A percentile compares a stretch with the other conserved stretches of the same genome.
Evolutionary conservation across 1,284 basidiomycete species (phyloP).

Genomic region (Vanrija sp.): DNA sequence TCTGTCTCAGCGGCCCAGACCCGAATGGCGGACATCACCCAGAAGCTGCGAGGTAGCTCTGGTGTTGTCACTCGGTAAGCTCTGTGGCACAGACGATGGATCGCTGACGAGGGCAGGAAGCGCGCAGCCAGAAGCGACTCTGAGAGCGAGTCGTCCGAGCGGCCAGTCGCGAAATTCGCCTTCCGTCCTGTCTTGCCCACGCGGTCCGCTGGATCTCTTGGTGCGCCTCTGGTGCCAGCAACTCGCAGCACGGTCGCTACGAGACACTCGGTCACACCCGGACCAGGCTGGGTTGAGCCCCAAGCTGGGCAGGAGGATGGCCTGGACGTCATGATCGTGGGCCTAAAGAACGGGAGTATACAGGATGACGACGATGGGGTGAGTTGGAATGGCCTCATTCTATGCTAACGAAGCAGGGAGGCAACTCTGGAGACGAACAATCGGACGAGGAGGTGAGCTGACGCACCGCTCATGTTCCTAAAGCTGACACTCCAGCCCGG

Average conservation of each 20-base stretch:
- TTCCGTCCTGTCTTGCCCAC: too few relatives aligned
- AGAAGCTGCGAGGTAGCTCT: slow-evolving; percentile 10
- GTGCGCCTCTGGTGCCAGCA: neutral
- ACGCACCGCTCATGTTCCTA: neutral
- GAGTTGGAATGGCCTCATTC: neutral
- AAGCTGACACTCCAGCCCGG: slow-evolving; percentile 1
- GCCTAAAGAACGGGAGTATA: slow-evolving; percentile 27
- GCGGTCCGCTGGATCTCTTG: too few relatives aligned
- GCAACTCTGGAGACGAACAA: neutral
- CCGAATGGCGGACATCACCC: slow-evolving; percentile 27
- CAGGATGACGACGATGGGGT: slow-evolving; percentile 7
- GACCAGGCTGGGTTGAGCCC: slow-evolving; percentile 31
- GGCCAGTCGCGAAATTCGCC: neutral
- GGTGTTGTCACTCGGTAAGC: too few relatives aligned
- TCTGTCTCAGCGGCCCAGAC: slow-evolving; percentile 1
- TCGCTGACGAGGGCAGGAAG: slow-evolving; percentile 14
- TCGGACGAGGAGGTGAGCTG: slow-evolving; percentile 1
- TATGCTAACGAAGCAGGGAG: neutral
- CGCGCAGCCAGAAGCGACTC: slow-evolving; percentile 24
- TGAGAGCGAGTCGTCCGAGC: slow-evolving; percentile 35
- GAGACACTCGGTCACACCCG: slow-evolving; percentile 20
- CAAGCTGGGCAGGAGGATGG: slow-evolving; percentile 23
- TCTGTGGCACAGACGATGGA: too few relatives aligned
- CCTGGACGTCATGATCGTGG: slow-evolving; percentile 37
- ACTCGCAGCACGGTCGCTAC: slow-evolving; percentile 18